Evolutionary conservation across 345 rosid species (phyloP), one percentile per base, ranked within the genome.

Genomic region (Pistacia atlantica): DNA sequence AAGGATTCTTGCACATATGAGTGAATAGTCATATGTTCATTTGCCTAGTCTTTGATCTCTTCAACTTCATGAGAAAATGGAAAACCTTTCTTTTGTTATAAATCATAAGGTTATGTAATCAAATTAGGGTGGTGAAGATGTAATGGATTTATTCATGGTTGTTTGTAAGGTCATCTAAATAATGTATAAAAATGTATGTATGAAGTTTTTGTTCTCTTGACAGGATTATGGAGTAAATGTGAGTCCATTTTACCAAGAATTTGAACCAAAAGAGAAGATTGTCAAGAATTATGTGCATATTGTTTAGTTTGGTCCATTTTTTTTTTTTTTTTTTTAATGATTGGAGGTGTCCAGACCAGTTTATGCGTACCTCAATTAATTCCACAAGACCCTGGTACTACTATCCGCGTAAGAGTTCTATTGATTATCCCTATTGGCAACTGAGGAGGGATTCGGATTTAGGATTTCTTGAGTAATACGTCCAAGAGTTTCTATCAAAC

Each of bases 1-100:
- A 78, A 86, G 72, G 55, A 65, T 18, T 42, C 83, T 12, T 90
- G 93, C 87, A 80, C 80, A 55, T 83, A 86, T 51, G 60, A 69
- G 7, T 86, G 77, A 74, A 18, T 3, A 11, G 16, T 25, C 37
- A 78, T 25, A 25, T 69, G 31, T 62, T 2, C 51, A 11, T 73
- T 64, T 58, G 48, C 57, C 22, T 5, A 63, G 58, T 31, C 76
- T 46, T 48, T 25, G 16, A 31, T 17, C 35, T 28, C 65, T 61
- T 45, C 14, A 3, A 38, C 64, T 8, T 70, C 48, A 5, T 9
- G 9, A 4, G 11, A 55, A 69, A 69, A 33, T 54, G 62, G n/a
- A 51, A 51, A 28, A 18, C 28, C 11, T 12, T 10, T 12, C 31
- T 22, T 11, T 11, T 1, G 13, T 28, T 42, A 42, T 42, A 42